Conservation (phyloP, 2,329 filamentous ascomycete species). For the Teratosphaeria epicoccoides region DNA sequence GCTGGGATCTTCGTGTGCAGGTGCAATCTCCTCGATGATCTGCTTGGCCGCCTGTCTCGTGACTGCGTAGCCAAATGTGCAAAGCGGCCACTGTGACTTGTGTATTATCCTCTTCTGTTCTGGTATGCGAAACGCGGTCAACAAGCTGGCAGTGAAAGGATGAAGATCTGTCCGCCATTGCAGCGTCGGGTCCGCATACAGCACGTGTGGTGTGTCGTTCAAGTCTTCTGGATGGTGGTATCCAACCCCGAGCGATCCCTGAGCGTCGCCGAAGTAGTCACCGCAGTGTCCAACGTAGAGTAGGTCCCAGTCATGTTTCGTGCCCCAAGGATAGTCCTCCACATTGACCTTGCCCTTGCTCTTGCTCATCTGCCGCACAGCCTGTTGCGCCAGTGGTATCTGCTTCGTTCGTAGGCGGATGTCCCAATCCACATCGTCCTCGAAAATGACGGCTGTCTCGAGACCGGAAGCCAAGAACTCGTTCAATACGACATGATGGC, state of each 20-base stretch:
- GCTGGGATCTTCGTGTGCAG: constrained; percentile 24
- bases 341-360: constrained; percentile 25
- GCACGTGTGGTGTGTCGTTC: constrained; percentile 23
- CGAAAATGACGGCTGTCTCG: constrained; percentile 34
- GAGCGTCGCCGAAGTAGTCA: constrained; percentile 28
- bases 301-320: constrained; percentile 27
- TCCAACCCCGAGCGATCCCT: constrained; percentile 26
- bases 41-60: constrained; percentile 27
- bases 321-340: constrained; percentile 24
- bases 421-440: constrained; percentile 38
- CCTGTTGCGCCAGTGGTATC: constrained; percentile 21
- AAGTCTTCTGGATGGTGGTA: constrained; percentile 25
- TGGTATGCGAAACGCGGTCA: constrained; percentile 27
- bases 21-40: constrained; percentile 28
- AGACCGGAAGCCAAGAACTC: constrained; percentile 32
- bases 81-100: constrained; percentile 33
- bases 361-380: constrained; percentile 13
- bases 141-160: constrained; percentile 29
- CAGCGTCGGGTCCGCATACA: constrained; percentile 29
- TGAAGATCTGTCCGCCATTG: constrained; percentile 27
- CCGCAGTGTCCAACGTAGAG: constrained; percentile 33
- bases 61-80: constrained; percentile 35
- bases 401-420: constrained; percentile 32
- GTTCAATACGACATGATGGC: constrained; percentile 22
- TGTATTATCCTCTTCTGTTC: constrained; percentile 30